A percentile compares a stretch with the other conserved stretches of the same genome.
Conservation (phyloP, 2,329 filamentous ascomycete genomes). For the Chrysosporium queenslandicum region DNA sequence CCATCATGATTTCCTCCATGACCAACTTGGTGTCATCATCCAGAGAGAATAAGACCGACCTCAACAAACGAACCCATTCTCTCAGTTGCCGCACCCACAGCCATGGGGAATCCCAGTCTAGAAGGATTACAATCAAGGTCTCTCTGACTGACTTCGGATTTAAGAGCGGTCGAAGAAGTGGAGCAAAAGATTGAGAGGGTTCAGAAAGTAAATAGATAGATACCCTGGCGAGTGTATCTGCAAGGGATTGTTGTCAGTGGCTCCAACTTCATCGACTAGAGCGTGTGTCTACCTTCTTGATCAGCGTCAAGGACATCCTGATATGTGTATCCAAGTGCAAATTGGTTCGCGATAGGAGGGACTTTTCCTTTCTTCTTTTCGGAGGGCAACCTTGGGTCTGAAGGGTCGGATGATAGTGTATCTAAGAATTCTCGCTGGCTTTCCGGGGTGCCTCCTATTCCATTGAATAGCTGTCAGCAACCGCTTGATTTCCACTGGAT, state of each 20-base stretch:
- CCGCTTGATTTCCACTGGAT: background rate
- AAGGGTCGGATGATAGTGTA: slow-evolving; percentile 38
- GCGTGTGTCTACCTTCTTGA: slow-evolving; percentile 59
- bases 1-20: slow-evolving; percentile 75
- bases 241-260: slow-evolving; percentile 12
- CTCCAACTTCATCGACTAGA: background rate
- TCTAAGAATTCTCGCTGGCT: slow-evolving; percentile 78
- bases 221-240: slow-evolving; percentile 80
- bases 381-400: slow-evolving; percentile 33
- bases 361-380: slow-evolving; percentile 46
- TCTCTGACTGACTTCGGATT: slow-evolving; percentile 75
- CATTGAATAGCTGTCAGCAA: slow-evolving; percentile 1
- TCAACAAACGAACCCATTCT: slow-evolving; percentile 78
- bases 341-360: slow-evolving; percentile 79
- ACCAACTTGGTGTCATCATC: slow-evolving; percentile 66
- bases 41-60: slow-evolving; percentile 63
- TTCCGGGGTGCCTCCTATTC: slow-evolving; percentile 64
- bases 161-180: slow-evolving; percentile 72
- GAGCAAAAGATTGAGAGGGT: slow-evolving; percentile 70
- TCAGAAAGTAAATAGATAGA: slow-evolving; percentile 83
- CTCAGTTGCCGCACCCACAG: slow-evolving; percentile 80
- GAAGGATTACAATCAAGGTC: slow-evolving; percentile 77
- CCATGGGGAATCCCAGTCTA: slow-evolving; percentile 94
- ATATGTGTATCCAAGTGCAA: slow-evolving; percentile 88
- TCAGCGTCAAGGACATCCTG: slow-evolving; percentile 89